Conservation (phyloP, 2,329 filamentous ascomycete genomes). For the Myriosclerotinia duriaeana region DNA sequence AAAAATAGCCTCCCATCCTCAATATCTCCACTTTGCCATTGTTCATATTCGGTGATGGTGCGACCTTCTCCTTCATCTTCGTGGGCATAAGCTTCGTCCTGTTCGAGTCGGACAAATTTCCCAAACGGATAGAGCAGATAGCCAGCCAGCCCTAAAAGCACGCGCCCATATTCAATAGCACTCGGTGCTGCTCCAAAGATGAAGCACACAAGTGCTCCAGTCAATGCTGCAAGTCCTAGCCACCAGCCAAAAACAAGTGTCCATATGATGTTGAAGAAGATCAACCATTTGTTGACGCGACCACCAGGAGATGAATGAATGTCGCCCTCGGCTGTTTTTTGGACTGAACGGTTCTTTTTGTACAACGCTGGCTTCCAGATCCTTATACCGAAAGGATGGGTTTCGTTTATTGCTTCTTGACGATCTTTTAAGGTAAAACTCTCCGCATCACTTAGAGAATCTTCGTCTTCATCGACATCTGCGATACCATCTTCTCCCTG, state of each 20-base stretch:
- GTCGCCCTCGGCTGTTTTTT: conserved; percentile 92
- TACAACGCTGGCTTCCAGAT: conserved; percentile 99
- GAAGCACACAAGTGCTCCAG: conserved; percentile 76
- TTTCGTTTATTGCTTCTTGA: conserved; percentile 97
- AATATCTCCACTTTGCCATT: conserved; percentile 96
- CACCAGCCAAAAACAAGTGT: conserved; percentile 94
- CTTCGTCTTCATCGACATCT: conserved; percentile 47
- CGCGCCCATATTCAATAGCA: conserved; percentile 78
- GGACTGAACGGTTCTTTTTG: conserved; percentile 95
- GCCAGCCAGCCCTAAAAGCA: conserved; percentile 78
- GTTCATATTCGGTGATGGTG: conserved; percentile 97
- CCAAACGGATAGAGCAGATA: conserved; percentile 97
- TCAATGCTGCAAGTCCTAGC: conserved; percentile 74
- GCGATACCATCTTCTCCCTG: conserved; percentile 43
- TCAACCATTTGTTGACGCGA: conserved; percentile 77
- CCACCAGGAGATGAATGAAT: conserved; percentile 94
- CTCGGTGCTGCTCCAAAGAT: conserved; percentile 76
- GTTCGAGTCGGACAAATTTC: conserved; percentile 88
- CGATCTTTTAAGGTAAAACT: conserved; percentile 97
- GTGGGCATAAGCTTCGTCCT: conserved; percentile 90
- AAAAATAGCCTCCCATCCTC: conserved; percentile 97
- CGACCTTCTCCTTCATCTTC: conserved; percentile 94
- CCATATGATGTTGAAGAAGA: conserved; percentile 89
- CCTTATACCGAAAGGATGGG: conserved; percentile 96
- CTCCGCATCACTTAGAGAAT: conserved; percentile 81